Conservation (phyloP, 1,284 basidiomycete species). For the Irpex sp. region DNA sequence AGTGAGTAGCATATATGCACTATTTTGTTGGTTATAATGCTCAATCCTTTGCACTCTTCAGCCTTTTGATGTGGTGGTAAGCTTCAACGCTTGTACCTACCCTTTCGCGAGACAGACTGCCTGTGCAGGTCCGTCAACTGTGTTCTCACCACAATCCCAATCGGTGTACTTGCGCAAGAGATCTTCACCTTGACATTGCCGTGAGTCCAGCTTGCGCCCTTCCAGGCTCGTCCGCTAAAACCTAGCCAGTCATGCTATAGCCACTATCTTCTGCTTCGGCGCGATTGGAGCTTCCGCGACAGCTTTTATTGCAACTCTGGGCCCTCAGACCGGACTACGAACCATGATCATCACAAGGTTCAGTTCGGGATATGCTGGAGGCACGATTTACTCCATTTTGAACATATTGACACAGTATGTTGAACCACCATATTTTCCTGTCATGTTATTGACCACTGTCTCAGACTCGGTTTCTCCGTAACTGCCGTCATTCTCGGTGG, state of each 20-base stretch:
- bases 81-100: constrained; percentile 8
- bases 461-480: constrained; percentile 43
- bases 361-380: constrained; percentile 54
- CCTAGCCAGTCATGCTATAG: constrained; percentile 36
- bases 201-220: constrained; percentile 22
- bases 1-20: constrained; percentile 27
- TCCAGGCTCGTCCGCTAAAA: constrained; percentile 4
- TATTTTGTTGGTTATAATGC: neutral
- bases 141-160: constrained; percentile 52
- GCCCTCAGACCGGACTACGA: constrained; percentile 56
- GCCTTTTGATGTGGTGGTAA: constrained; percentile 49
- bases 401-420: constrained; percentile 55
- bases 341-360: constrained; percentile 59
- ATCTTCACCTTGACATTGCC: constrained; percentile 49
- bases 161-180: constrained; percentile 54
- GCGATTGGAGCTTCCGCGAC: constrained; percentile 37
- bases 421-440: neutral
- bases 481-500: constrained; percentile 46
- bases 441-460: neutral
- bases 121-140: constrained; percentile 40
- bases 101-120: neutral
- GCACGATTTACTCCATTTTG: constrained; percentile 51
- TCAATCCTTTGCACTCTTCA: constrained; percentile 12
- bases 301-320: constrained; percentile 57
- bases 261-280: constrained; percentile 41